These are phyloP conservation scores for Gonapodya prolifera DNA, from an alignment of 192 early-diverging fungal genomes.

Conservation along the genomic window DNA sequence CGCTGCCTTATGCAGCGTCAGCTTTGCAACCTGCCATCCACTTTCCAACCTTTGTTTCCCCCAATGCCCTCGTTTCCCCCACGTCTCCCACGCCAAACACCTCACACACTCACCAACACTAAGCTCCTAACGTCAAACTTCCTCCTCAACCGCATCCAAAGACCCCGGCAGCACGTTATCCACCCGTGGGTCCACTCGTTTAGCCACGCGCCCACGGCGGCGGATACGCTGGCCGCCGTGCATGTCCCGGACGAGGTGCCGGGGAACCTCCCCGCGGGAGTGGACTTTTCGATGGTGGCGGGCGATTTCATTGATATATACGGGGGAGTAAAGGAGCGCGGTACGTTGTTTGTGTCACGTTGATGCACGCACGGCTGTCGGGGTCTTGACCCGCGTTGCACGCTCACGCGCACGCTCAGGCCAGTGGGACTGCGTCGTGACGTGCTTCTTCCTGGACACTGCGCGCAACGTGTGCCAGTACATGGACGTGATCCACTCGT, in stretches of 20 bases:
- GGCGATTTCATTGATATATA: constrained; percentile 96
- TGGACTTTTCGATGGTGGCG: constrained; percentile 91
- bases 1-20: neutral
- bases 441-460: constrained; percentile 97
- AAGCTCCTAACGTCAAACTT: constrained; percentile 82
- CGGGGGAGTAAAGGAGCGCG: constrained; percentile 29
- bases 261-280: constrained; percentile 38
- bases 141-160: constrained; percentile 66
- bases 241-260: constrained; percentile 76
- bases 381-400: too few species aligned
- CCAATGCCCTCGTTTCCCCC: too few species aligned
- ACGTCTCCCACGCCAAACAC: too few species aligned
- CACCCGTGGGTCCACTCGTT: constrained; percentile 92
- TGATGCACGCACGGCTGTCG: too few species aligned
- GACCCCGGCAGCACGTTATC: constrained; percentile 48
- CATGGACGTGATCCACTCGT: constrained; percentile 64
- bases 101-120: too few species aligned
- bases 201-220: constrained; percentile 50
- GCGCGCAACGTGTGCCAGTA: constrained; percentile 86
- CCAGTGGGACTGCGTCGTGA: constrained; percentile 79
- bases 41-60: too few species aligned
- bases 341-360: neutral
- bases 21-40: neutral
- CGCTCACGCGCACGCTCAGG: too few species aligned
- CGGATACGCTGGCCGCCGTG: constrained; percentile 54